Base-by-base conservation (phyloP, 306 rosid genomes). In the Corylus avellana region DNA sequence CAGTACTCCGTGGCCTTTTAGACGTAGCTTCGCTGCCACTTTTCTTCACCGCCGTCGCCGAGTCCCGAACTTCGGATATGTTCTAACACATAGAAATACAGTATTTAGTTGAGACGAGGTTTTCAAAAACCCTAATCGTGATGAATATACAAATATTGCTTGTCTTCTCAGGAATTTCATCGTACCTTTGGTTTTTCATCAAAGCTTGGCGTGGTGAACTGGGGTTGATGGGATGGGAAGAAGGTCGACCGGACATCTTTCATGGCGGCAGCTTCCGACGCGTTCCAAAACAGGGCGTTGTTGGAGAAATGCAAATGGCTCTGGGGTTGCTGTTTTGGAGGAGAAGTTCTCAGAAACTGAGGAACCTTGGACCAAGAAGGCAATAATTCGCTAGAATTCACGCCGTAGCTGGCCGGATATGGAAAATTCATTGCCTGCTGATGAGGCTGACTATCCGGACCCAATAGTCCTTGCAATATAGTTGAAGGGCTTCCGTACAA, bases 221-320 rank as follows among this genome's bases (percentile, higher is more conserved):
- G 88, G 17, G 86, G 89, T 54, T 94, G 98, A 86, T 89, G 73
- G 3, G 93, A 76, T 3, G 98, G 92, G 82, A 86, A 91, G 63
- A 90, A 90, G 81, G 58, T 70, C 2, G 96, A 76, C 25, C 91
- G 58, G 58, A 77, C 89, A 61, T 92, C 98, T 77, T 95, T 95
- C 63, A 88, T 84, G 80, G 91, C 74, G 44, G 88, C 8, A 1
- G 46, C 69, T 51, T 91, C 96, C 42, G 99, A 88, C 25, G 97
- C 92, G 70, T 93, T 96, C 98, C 99, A 93, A 78, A 91, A 93
- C 20, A 96, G 84, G 5, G 97, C 90, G 84, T 87, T 87, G 70
- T 96, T 96, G 1, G 97, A 87, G 83, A 96, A 91, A 70, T 91
- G 98, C 76, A 96, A 84, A 67, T 89, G 97, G 64, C 77, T 88